Evolutionary conservation across 2,329 filamentous ascomycete genomes (phyloP), one percentile per base, ranked within the genome.

Genomic region (Chalara sp.): DNA sequence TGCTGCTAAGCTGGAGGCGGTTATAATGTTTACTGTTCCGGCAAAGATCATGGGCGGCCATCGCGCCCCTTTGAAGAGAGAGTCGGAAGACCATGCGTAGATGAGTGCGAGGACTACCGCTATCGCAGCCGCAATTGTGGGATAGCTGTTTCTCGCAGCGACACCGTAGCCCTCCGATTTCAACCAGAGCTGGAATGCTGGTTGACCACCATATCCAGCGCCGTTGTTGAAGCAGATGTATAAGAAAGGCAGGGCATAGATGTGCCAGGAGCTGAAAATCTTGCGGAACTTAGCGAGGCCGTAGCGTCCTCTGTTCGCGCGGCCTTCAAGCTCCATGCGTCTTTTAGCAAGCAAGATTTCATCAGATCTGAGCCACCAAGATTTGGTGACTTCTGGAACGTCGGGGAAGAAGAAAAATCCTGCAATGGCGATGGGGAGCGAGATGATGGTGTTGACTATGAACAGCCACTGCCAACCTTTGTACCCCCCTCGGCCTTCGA

Each of bases 401-500:
- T 43, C 40, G 7, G 40, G 40, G 29, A 43, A 28, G n/a, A 43
- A 8, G 29, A 43, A 43, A 4, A 43, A 43, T 12, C 40, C 40
- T 12, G 40, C 40, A 8, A 43, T 10, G 6, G 40, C 40, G 29
- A 43, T 13, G 6, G 40, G 40, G 29, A 43, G 40, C 40, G 40
- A 43, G n/a, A 43, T 43, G 8, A 43, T 28, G 7, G n/a, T 28
- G n/a, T 43, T 28, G 29, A 43, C 29, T 12, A 43, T 43, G 4
- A 43, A 43, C 2, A 43, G 40, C 72, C 72, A 80, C 59, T 79
- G 75, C 78, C 77, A 80, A 0, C 77, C 78, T 11, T 65, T 64
- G 51, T 71, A 73, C 1, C 76, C 76, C 28, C 68, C 65, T n/a
- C 57, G 63, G 0, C 73, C 75, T 6, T 70, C 70, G 1, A 80